Base-by-base conservation (phyloP, 495 filamentous ascomycete genomes). In the Hypoxylon intermedium region DNA sequence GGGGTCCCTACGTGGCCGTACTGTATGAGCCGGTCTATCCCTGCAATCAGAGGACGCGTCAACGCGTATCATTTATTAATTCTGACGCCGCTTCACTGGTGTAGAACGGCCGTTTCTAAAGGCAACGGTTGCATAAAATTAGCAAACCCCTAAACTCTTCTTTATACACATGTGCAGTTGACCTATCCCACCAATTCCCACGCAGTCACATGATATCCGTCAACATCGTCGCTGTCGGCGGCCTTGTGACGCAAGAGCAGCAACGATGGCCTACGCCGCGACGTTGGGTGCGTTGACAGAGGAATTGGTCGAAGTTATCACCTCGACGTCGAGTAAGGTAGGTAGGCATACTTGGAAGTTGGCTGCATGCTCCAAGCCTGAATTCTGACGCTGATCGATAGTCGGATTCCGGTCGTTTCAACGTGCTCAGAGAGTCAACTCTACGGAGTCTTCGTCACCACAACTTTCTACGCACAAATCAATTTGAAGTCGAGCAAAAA, bases 401-500 rank as follows among this genome's bases (percentile, higher is more conserved):
- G 77, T 71, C 68, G 20, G 71, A 82, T 69, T 71, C 65, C 1
- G 51, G 59, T 45, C 76, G 70, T 62, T 85, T 84, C 74, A 76
- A 80, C 59, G 63, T 71, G 4, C 72, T 74, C 23, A 70, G 70
- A 57, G 76, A 88, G 13, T 77, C 79, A n/a, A 75, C 80, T 0
- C 68, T 85, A 28, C 81, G 78, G 11, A 79, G 70, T 33, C 70
- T 93, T 31, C 79, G 81, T 49, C 74, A 85, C 30, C 79, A 88
- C 47, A 80, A 75, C 30, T 88, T 88, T 76, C 78, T 77, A 16
- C 85, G 92, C 28, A 91, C 87, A 0, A 94, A 97, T 75, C 93
- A 95, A 65, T 98, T 97, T 69, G 90, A 91, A 24, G 85, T 97
- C 9, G 74, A 83, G 19, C 81, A 82, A 13, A 85, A 83, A 28